These are phyloP conservation scores for Jimgerdemannia flammicorona DNA, from an alignment of 192 early-diverging fungal species.

Conservation along the genomic window DNA sequence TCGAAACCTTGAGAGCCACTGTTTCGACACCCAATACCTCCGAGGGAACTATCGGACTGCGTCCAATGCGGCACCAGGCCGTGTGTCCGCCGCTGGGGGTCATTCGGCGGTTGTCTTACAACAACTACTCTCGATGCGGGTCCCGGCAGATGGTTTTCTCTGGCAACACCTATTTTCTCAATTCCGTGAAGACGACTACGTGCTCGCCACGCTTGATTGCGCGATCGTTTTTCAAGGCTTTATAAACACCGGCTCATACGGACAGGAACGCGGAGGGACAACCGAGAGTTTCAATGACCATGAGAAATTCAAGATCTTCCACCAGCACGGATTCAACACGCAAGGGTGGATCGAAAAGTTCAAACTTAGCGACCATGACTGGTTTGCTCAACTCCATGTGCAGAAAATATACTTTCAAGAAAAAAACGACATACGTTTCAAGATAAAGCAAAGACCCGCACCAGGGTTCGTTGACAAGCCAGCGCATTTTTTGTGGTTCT, in stretches of 20 bases:
- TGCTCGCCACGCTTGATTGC: neutral
- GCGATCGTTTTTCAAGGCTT: neutral
- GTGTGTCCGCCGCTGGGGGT: neutral
- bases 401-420: neutral
- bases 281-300: no score
- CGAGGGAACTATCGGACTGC: neutral
- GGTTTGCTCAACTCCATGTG: neutral
- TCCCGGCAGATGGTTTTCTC: neutral
- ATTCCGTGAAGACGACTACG: neutral
- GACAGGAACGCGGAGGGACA: no score
- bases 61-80: neutral
- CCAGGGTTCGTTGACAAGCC: neutral
- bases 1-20: neutral
- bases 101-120: neutral
- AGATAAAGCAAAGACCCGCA: neutral
- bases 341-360: neutral
- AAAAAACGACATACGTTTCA: neutral
- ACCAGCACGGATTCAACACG: neutral
- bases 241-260: no score
- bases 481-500: neutral
- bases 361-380: neutral
- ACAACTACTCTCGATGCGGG: neutral
- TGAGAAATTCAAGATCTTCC: neutral
- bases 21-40: neutral
- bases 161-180: neutral